Percentiles rank a stretch among this genome's conserved stretches.
phyloP scores from a whole-genome alignment of 306 rosid genomes.

The Vigna trinervia region DNA sequence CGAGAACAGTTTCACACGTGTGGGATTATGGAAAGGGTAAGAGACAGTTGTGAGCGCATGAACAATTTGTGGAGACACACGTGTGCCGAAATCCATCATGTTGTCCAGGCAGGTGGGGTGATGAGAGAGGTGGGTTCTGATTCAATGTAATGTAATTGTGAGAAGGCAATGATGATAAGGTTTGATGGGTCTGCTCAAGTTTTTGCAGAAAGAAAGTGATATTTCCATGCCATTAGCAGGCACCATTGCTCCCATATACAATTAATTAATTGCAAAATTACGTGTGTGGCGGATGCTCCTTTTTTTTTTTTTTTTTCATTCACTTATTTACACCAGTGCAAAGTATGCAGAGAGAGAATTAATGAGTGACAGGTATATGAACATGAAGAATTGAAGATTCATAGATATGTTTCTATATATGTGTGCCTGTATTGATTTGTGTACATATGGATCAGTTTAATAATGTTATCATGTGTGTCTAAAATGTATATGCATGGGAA shows the following conservation, averaged over 20 bases:
- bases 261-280: constrained; percentile 27
- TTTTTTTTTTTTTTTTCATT: constrained; percentile 1
- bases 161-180: constrained; percentile 49
- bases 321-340: constrained; percentile 37
- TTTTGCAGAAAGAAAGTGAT: constrained; percentile 57
- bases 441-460: constrained; percentile 27
- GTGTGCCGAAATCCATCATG: constrained; percentile 50
- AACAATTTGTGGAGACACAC: constrained; percentile 55
- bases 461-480: constrained; percentile 44
- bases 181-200: constrained; percentile 55
- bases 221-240: constrained; percentile 53
- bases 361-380: constrained; percentile 38
- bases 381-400: constrained; percentile 13
- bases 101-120: constrained; percentile 60
- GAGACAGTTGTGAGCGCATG: constrained; percentile 56
- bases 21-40: constrained; percentile 52
- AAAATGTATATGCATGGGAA: constrained; percentile 37
- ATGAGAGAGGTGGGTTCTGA: constrained; percentile 57
- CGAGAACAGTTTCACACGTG: constrained; percentile 54
- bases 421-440: constrained; percentile 31
- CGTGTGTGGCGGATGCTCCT: constrained; percentile 15
- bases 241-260: constrained; percentile 27
- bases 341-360: constrained; percentile 19
- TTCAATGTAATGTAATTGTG: constrained; percentile 48
- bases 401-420: background rate